Base-by-base conservation (phyloP, 257 asterid genomes). In the Coffea eugenioides region DNA sequence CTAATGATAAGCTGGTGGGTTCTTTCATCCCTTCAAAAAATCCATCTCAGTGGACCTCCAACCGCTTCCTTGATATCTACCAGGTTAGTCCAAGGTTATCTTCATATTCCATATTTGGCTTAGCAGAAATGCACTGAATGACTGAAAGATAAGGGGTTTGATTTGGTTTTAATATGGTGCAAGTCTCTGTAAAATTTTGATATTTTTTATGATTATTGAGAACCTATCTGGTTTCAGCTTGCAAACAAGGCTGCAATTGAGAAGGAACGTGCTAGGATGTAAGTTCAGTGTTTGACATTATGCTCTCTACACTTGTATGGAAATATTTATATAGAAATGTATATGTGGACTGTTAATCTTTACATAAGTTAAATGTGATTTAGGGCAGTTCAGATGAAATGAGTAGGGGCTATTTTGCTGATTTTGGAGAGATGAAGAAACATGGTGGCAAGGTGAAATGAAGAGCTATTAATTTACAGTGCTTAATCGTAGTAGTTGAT, bases 311-410 rank as follows among this genome's bases (percentile, higher is more conserved):
- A 23, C 64, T 73, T 77, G 49, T 25, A 23, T 71, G 72, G 49
- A 79, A 62, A 75, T 41, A 49, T 39, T 81, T 57, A 6, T 39
- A 43, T 75, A 57, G 41, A n/a, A 34, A 51, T 46, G 16, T 81
- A n/a, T 11, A 51, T 12, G 15, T 69, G 76, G 61, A 66, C 31
- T 61, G 84, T 57, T 79, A 77, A 77, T 77, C 51, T 70, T 73
- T 77, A 77, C 75, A 74, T 80, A 68, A 21, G 75, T 79, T 77
- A 21, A 71, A 79, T 86, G 83, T 81, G 80, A 77, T 86, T 86
- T 94, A 88, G 92, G 93, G 87, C 99, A 96, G 98, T 96, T 83
- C 86, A 82, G 98, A 96, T 89, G 99, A 96, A 93, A 85, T 96
- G 88, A 89, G 76, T 70, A 81, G 98, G 82, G 93, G 97, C 81